These are phyloP conservation scores for Blastocystis sp. DNA, from an alignment of 352 stramenopile genomes.

Conservation along the genomic window DNA sequence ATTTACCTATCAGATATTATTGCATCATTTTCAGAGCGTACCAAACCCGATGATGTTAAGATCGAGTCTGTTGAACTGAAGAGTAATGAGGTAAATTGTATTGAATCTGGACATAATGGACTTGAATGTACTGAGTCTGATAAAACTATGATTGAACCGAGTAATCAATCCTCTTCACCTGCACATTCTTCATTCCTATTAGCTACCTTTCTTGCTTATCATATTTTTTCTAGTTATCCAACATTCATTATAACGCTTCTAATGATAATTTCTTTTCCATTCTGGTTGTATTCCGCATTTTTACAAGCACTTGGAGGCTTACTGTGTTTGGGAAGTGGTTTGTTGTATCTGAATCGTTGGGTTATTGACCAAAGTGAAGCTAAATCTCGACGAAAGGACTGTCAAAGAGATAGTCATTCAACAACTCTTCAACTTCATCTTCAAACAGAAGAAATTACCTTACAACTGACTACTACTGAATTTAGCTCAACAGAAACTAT, in stretches of 20 bases:
- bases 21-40: not conserved
- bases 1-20: conserved; percentile 3
- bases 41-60: too few species aligned
- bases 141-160: too few species aligned
- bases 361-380: not conserved
- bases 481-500: too few species aligned
- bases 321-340: not conserved
- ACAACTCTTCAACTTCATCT: not conserved
- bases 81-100: too few species aligned
- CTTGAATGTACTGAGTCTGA: too few species aligned
- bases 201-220: not conserved
- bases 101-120: too few species aligned
- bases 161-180: too few species aligned
- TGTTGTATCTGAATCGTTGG: conserved; percentile 13
- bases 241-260: not conserved
- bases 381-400: not conserved
- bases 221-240: conserved; percentile 1
- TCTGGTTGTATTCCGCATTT: not conserved
- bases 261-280: not conserved
- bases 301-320: not conserved
- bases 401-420: not conserved
- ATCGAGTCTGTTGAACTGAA: too few species aligned
- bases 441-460: not conserved
- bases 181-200: not conserved
- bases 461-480: not conserved